Conservation (phyloP, 2,329 filamentous ascomycete species). For the Venturia aucupariae region DNA sequence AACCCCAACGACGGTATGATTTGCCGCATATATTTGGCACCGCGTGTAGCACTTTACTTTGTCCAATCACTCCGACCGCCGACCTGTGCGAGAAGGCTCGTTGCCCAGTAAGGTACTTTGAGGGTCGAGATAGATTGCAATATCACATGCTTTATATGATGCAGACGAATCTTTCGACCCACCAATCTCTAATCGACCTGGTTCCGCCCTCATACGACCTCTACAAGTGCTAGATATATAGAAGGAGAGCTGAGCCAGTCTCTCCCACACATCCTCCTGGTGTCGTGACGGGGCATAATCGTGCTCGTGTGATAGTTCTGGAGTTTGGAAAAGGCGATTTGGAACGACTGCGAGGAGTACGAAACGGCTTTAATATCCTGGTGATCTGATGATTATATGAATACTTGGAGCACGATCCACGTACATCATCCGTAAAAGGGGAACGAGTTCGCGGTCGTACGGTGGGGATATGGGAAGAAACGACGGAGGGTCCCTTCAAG, state of each 20-base stretch:
- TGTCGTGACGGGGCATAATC: neutral
- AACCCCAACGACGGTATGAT: neutral
- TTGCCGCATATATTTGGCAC: constrained; percentile 8
- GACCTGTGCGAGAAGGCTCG: neutral
- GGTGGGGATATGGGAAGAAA: neutral
- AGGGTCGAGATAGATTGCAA: constrained; percentile 8
- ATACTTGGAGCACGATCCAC: neutral
- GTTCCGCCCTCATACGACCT: neutral
- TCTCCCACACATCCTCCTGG: neutral
- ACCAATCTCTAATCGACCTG: neutral
- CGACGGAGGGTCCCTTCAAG: too few species aligned
- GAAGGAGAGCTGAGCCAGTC: neutral
- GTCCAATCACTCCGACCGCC: neutral
- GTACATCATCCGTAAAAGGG: neutral
- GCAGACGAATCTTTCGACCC: neutral
- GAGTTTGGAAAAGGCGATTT: neutral
- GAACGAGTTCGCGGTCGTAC: neutral
- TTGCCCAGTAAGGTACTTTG: neutral
- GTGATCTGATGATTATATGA: neutral
- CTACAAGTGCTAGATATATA: neutral
- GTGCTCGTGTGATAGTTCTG: neutral
- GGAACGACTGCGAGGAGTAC: neutral
- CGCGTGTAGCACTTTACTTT: neutral
- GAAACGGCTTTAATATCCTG: neutral
- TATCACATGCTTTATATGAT: constrained; percentile 8